Evolutionary conservation across 768 basidiomycete species (phyloP).

Genomic region (Pulveroboletus ravenelii): DNA sequence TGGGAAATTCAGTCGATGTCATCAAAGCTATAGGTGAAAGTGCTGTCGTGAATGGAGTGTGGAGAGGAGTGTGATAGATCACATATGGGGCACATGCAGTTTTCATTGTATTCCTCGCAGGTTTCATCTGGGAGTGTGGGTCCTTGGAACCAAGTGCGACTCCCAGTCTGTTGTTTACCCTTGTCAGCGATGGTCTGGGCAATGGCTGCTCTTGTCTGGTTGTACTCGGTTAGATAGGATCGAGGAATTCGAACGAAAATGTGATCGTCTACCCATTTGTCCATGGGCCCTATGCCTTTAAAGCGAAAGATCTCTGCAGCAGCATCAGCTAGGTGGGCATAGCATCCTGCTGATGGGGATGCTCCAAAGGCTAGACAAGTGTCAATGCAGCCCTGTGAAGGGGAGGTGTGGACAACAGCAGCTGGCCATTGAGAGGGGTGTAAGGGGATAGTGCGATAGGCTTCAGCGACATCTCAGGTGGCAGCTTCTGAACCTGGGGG

Average conservation of each 20-base stretch:
- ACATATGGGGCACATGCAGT: no score
- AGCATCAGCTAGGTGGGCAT: not conserved
- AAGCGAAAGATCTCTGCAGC: not conserved
- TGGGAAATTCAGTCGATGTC: no score
- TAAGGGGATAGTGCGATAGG: not conserved
- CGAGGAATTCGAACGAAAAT: not conserved
- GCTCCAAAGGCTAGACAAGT: not conserved
- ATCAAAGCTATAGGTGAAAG: no score
- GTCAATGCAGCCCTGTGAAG: not conserved
- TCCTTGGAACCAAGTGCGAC: no score
- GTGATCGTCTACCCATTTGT: not conserved
- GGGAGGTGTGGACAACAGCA: not conserved
- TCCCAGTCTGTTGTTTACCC: no score
- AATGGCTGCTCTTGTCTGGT: no score
- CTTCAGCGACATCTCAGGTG: not conserved
- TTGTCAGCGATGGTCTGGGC: no score
- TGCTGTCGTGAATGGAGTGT: no score
- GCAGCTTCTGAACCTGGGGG: not conserved
- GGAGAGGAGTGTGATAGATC: no score
- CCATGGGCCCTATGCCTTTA: not conserved
- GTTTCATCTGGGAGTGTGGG: no score
- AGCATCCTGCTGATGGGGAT: not conserved
- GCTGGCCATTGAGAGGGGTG: not conserved
- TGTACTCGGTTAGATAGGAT: no score
- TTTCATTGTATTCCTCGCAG: no score